phyloP scores from a whole-genome alignment of 352 stramenopile genomes.

The Globisporangium carolinianum region DNA sequence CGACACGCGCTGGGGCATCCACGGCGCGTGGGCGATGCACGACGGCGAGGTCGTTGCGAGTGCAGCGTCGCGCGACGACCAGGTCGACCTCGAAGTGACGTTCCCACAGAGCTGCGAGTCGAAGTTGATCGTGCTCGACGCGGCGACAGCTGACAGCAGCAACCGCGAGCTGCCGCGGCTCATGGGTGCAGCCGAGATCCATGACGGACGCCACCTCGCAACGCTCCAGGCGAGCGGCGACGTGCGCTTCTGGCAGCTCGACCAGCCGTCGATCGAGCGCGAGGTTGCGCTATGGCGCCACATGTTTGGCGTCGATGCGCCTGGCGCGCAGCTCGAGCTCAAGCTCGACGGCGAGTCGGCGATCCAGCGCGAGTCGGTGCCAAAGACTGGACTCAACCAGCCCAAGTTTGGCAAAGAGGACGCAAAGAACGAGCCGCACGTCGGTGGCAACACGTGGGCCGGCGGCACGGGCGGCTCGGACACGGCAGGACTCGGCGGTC shows the following conservation, averaged over 20 bases:
- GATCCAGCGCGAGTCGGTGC: conserved; percentile 34
- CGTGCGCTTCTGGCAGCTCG: conserved; percentile 56
- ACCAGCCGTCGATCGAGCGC: conserved; percentile 30
- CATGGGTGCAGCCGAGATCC: conserved; percentile 24
- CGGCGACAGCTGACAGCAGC: neutral
- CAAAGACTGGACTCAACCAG: conserved; percentile 54
- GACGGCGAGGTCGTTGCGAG: conserved; percentile 20
- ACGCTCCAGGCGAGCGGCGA: conserved; percentile 56
- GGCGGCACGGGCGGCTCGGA: conserved; percentile 90
- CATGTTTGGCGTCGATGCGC: conserved; percentile 41
- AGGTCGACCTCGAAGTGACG: conserved; percentile 36
- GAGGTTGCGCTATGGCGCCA: conserved; percentile 54
- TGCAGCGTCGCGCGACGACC: conserved; percentile 13
- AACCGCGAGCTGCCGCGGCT: conserved; percentile 21
- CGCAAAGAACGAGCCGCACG: conserved; percentile 89
- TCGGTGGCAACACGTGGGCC: conserved; percentile 94
- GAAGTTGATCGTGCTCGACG: conserved; percentile 36
- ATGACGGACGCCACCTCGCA: conserved; percentile 30
- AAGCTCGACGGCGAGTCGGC: conserved; percentile 36
- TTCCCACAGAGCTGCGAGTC: conserved; percentile 19
- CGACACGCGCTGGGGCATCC: conserved; percentile 14
- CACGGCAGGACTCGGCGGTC: conserved; percentile 89
- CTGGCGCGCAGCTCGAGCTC: conserved; percentile 21
- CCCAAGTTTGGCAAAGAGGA: conserved; percentile 95
- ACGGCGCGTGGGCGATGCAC: conserved; percentile 19